These are phyloP conservation scores for Xylariaceae sp. DNA, from an alignment of 2,329 filamentous ascomycete species.

Conservation along the genomic window DNA sequence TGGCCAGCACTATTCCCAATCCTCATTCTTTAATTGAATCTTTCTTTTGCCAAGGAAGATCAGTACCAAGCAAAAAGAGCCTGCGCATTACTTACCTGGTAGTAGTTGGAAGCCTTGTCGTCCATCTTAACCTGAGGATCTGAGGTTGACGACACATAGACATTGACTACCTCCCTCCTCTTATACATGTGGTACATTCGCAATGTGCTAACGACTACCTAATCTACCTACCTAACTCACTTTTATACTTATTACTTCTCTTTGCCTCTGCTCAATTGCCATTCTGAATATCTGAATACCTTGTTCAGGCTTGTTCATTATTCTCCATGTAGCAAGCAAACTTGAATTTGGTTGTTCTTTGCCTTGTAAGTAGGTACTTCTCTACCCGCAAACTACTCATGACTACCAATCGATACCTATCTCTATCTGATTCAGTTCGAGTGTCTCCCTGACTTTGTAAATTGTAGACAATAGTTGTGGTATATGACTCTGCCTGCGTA, in stretches of 20 bases:
- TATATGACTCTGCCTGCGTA: neutral
- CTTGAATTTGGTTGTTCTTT: neutral
- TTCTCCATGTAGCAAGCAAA: constrained; percentile 8
- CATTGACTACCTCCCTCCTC: neutral
- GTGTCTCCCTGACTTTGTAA: constrained; percentile 12
- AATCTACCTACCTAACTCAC: neutral
- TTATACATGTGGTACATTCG: neutral
- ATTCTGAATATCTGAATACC: no score
- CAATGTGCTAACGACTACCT: neutral
- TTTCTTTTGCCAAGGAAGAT: constrained; percentile 22
- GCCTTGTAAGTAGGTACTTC: no score
- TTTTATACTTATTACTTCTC: neutral
- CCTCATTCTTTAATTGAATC: constrained; percentile 45
- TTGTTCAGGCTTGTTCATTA: no score
- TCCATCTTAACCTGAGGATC: no score
- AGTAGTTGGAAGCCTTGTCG: neutral
- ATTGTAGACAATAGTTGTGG: constrained; percentile 2
- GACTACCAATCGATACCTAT: no score
- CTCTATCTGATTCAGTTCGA: neutral
- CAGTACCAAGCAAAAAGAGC: constrained; percentile 6
- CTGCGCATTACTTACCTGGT: neutral
- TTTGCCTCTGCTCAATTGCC: constrained; percentile 8
- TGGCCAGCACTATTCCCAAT: constrained; percentile 39
- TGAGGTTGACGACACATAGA: no score
- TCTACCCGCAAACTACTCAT: no score